These are phyloP conservation scores for Curvularia sp. DNA, from an alignment of 2,329 filamentous ascomycete species.

Conservation along the genomic window DNA sequence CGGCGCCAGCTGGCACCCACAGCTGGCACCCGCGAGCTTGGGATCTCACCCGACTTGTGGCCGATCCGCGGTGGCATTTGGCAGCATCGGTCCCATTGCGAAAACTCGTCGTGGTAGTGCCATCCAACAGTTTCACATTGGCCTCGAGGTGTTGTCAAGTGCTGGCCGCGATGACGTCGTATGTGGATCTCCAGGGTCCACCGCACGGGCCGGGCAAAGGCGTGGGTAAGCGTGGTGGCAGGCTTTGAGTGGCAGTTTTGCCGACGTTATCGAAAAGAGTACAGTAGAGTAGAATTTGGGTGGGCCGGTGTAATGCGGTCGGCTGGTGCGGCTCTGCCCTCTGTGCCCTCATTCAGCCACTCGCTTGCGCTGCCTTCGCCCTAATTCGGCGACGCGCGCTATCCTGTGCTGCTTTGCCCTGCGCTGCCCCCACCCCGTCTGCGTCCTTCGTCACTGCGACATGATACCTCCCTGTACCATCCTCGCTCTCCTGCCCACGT, in stretches of 20 bases:
- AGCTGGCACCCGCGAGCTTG: neutral
- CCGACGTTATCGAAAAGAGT: constrained; percentile 2
- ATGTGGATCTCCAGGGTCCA: constrained; percentile 38
- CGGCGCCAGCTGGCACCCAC: constrained; percentile 6
- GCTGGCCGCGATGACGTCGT: constrained; percentile 39
- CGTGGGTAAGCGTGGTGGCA: neutral
- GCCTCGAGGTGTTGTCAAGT: constrained; percentile 19
- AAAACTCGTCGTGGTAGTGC: constrained; percentile 32
- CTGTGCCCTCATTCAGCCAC: neutral
- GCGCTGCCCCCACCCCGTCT: constrained; percentile 25
- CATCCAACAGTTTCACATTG: constrained; percentile 45
- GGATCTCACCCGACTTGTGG: constrained; percentile 16
- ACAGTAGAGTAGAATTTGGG: neutral
- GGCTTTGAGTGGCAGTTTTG: constrained; percentile 19
- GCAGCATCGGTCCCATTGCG: constrained; percentile 23
- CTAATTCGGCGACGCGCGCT: constrained; percentile 32
- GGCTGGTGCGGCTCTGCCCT: constrained; percentile 23
- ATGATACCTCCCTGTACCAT: constrained; percentile 16
- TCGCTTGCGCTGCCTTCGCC: neutral
- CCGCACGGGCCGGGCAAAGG: constrained; percentile 22
- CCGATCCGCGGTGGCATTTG: constrained; percentile 32
- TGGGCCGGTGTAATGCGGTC: constrained; percentile 9
- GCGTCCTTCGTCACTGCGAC: constrained; percentile 30
- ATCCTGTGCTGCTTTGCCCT: too few relatives aligned
- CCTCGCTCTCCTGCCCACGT: constrained; percentile 17